A percentile compares a stretch with the other conserved stretches of the same genome.
These are phyloP conservation scores for Musa troglodytarum DNA, from an alignment of 176 grass and related monocot genomes.

Conservation along the genomic window DNA sequence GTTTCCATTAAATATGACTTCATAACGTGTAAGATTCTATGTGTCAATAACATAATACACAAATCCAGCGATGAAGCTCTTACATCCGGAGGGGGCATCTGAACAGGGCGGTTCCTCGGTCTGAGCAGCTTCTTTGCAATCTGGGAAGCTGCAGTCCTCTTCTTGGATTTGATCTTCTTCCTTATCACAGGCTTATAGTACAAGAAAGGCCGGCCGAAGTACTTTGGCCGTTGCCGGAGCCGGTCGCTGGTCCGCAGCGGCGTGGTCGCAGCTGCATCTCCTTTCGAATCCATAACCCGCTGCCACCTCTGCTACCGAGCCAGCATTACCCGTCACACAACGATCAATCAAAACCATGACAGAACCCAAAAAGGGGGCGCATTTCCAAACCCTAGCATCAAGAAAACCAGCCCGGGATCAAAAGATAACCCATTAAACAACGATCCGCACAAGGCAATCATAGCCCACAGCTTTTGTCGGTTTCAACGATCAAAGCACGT, in stretches of 20 bases:
- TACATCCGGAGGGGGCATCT: conserved; percentile 59
- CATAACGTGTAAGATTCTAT: background rate
- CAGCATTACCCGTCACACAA: conserved; percentile 1
- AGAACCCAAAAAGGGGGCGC: background rate
- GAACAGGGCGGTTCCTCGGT: conserved; percentile 34
- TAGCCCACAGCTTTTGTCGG: background rate
- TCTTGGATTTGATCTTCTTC: conserved; percentile 91
- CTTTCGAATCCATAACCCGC: conserved; percentile 21
- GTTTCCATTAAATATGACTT: background rate
- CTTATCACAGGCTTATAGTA: conserved; percentile 66
- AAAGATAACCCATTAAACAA: background rate
- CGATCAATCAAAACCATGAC: background rate
- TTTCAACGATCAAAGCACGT: conserved; percentile 1
- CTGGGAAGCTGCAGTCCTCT: conserved; percentile 69
- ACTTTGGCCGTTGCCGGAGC: conserved; percentile 59
- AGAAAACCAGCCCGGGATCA: background rate
- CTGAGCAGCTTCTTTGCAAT: conserved; percentile 90
- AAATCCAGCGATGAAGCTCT: conserved; percentile 21
- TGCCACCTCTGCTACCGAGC: background rate
- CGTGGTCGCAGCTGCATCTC: conserved; percentile 14
- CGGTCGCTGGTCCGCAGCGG: conserved; percentile 69
- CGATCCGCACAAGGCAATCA: background rate
- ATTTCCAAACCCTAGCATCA: conserved; percentile 19
- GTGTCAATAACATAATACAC: background rate
- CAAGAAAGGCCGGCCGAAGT: conserved; percentile 41